Conservation (phyloP, 2,329 filamentous ascomycete species). For the Fusarium sp. region DNA sequence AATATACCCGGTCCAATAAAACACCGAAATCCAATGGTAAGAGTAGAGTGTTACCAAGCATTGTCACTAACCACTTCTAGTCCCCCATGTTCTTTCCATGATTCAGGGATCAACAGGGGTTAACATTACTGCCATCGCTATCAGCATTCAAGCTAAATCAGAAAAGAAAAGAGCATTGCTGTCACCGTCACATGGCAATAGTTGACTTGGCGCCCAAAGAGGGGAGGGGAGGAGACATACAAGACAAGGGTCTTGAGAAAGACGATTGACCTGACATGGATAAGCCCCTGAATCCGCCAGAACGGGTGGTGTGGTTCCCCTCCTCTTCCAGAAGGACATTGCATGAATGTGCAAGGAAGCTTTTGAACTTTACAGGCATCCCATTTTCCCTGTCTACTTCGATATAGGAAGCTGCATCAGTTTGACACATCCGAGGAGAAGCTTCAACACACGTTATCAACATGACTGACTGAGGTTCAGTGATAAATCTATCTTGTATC, state of each 20-base stretch:
- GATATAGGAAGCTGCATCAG: slow-evolving; percentile 17
- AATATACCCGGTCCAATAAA: not conserved
- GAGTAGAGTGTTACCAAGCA: slow-evolving; percentile 21
- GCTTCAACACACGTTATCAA: slow-evolving; percentile 10
- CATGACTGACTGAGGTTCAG: not conserved
- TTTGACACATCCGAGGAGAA: slow-evolving; percentile 18
- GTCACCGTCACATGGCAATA: slow-evolving; percentile 23
- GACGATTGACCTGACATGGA: slow-evolving; percentile 32
- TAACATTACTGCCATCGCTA: not conserved
- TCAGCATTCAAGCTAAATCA: not conserved
- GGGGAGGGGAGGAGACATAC: not conserved
- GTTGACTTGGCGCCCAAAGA: slow-evolving; percentile 29
- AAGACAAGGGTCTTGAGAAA: slow-evolving; percentile 3
- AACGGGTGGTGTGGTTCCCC: slow-evolving; percentile 39
- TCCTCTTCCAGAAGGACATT: slow-evolving; percentile 36
- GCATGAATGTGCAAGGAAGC: slow-evolving; percentile 33
- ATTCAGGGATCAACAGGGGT: slow-evolving; percentile 40
- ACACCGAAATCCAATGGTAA: slow-evolving; percentile 8
- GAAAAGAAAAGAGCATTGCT: slow-evolving; percentile 2
- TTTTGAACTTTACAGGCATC: slow-evolving; percentile 2
- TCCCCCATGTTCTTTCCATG: slow-evolving; percentile 10
- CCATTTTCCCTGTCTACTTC: not conserved
- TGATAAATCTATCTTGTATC: slow-evolving; percentile 6
- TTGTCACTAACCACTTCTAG: slow-evolving; percentile 15
- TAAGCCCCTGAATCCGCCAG: slow-evolving; percentile 41